A percentile compares a stretch with the other conserved stretches of the same genome.
Evolutionary conservation across 164 flowering plant genomes (phyloP).

Genomic region (Magnolia sinica): DNA sequence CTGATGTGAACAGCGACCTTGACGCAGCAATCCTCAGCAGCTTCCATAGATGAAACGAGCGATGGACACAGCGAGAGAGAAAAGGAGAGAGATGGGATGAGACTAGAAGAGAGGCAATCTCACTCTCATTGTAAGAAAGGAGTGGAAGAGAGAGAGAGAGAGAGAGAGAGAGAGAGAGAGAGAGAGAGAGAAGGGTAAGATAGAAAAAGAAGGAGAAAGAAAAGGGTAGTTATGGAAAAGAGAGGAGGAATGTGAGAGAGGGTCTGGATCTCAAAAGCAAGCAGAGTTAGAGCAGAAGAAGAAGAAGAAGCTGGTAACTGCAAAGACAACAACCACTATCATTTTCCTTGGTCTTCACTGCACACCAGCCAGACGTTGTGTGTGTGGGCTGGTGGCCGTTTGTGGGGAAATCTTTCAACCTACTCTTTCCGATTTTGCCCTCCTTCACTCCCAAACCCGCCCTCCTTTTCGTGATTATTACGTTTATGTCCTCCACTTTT

Average conservation of each 20-base stretch:
- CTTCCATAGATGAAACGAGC: slow-evolving; percentile 8
- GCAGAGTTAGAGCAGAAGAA: background rate
- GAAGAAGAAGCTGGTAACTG: slow-evolving; percentile 14
- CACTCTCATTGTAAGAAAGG: slow-evolving; percentile 12
- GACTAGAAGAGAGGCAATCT: background rate
- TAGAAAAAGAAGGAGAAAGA: slow-evolving; percentile 15
- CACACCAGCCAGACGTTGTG: slow-evolving; percentile 27
- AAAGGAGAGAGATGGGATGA: slow-evolving; percentile 5
- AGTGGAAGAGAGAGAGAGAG: background rate
- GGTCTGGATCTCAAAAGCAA: slow-evolving; percentile 11
- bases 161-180: background rate
- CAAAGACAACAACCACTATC: slow-evolving; percentile 55
- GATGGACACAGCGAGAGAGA: slow-evolving; percentile 5
- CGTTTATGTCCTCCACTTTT: background rate
- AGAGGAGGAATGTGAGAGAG: background rate
- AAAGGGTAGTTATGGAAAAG: slow-evolving; percentile 39
- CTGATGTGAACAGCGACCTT: slow-evolving; percentile 91
- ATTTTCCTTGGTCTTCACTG: slow-evolving; percentile 61
- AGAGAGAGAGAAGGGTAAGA: background rate
- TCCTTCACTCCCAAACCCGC: background rate
- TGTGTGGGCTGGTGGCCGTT: slow-evolving; percentile 8
- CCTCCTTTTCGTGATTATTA: slow-evolving; percentile 4
- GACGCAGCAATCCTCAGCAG: slow-evolving; percentile 81
- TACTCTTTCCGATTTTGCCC: slow-evolving; percentile 51
- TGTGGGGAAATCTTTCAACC: slow-evolving; percentile 27